Base-by-base conservation (phyloP, 164 flowering plant species). In the Vitis riparia region DNA sequence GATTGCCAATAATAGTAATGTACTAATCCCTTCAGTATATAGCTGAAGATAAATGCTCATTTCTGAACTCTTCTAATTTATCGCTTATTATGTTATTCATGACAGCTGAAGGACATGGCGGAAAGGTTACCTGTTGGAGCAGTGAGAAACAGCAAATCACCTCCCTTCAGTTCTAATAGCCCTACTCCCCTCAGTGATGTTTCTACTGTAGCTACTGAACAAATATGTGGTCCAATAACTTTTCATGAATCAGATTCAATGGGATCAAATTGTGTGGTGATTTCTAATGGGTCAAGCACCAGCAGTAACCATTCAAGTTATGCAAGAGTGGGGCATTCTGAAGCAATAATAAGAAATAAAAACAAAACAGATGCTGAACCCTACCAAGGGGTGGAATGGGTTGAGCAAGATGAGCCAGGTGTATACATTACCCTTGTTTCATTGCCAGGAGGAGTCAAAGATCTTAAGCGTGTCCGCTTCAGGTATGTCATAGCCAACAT, bases 391-490 rank as follows among this genome's bases (percentile, higher is more conserved):
- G 70, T 77, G 7, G 97, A 93, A 78, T 93, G 98, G 98, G 95
- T 93, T 65, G 97, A 93, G 68, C 91, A 93, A 76, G 93, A 89
- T 68, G 97, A 91, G 73, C 91, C 97, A 10, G 98, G 98, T 19
- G 98, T 93, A 9, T 93, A 91, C 75, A 86, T 91, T 66, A 91
- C 98, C 17, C 87, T 93, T 64, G 74, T 86, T 62, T 86, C 90
- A 2, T 76, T 89, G 75, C 91, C 93, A 11, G 91, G 88, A 55
- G 95, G 97, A 8, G 68, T 69, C 52, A 81, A 91, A 76, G 94
- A 91, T 84, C 92, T 93, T 63, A 84, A 86, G 64, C 93, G 98
- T 17, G 97, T 93, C 37, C 91, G 97, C 71, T 93, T 93, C 92
- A 93, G 98, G 98, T 93, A 66, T 49, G 62, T 58, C 56, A 55